A percentile compares a stretch with the other conserved stretches of the same genome.
phyloP scores from a whole-genome alignment of 768 basidiomycete species.

The Leccinum imitatum region DNA sequence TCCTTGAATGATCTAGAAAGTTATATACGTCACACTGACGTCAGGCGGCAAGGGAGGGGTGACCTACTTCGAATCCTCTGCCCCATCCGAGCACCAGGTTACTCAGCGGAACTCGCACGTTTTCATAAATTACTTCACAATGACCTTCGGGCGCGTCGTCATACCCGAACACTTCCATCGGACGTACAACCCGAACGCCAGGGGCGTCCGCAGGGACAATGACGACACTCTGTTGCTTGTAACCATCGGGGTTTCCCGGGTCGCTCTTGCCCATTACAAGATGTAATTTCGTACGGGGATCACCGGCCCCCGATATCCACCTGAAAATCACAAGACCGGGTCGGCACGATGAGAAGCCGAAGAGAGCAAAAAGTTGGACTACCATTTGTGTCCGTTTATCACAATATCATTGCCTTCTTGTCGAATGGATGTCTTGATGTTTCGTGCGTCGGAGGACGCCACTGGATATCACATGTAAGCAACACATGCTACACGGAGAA shows the following conservation, averaged over 20 bases:
- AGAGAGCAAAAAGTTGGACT: slow-evolving; percentile 5
- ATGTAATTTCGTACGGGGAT: slow-evolving; percentile 85
- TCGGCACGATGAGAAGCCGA: slow-evolving; percentile 15
- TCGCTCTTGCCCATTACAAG: slow-evolving; percentile 96
- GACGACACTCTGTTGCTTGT: slow-evolving; percentile 91
- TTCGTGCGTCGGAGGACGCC: slow-evolving; percentile 94
- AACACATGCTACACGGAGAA: slow-evolving; percentile 5
- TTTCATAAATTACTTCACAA: slow-evolving; percentile 91
- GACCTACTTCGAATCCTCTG: slow-evolving; percentile 80
- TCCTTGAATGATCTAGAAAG: slow-evolving; percentile 83
- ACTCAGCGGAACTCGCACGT: slow-evolving; percentile 82
- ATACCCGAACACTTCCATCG: slow-evolving; percentile 92
- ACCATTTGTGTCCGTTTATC: slow-evolving; percentile 98
- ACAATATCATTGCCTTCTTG: slow-evolving; percentile 86
- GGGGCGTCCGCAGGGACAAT: slow-evolving; percentile 87
- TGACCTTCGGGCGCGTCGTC: slow-evolving; percentile 97
- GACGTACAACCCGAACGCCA: slow-evolving; percentile 88
- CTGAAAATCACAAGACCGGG: slow-evolving; percentile 36
- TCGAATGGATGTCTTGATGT: slow-evolving; percentile 85
- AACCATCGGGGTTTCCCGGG: slow-evolving; percentile 69
- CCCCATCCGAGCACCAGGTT: slow-evolving; percentile 94
- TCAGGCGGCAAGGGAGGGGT: background rate
- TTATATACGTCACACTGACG: background rate
- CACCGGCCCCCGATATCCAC: slow-evolving; percentile 98
- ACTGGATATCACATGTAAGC: slow-evolving; percentile 37